Evolutionary conservation across 768 basidiomycete genomes (phyloP).

Genomic region (Mycena epipterygia): DNA sequence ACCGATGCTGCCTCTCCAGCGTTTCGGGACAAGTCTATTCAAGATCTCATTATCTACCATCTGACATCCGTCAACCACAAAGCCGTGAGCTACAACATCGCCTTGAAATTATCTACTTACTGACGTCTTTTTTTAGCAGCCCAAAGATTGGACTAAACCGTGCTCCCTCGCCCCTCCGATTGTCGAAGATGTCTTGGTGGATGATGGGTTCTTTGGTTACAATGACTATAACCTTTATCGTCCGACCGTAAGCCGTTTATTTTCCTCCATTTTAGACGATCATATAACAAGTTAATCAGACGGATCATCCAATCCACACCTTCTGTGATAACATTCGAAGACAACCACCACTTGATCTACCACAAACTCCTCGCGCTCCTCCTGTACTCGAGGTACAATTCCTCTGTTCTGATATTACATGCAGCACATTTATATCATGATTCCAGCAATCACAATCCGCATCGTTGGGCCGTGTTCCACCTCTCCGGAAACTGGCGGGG

Average conservation of each 20-base stretch:
- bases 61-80: neutral
- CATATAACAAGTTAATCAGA: slow-evolving; percentile 10
- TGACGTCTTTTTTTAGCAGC: neutral
- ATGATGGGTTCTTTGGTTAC: slow-evolving; percentile 26
- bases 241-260: slow-evolving; percentile 21
- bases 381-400: neutral
- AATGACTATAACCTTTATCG: slow-evolving; percentile 31
- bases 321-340: neutral
- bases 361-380: neutral
- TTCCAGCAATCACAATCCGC: too few species aligned
- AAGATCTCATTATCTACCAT: slow-evolving; percentile 15
- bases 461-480: neutral
- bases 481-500: neutral
- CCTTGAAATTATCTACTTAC: neutral
- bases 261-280: neutral
- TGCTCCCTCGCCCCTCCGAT: neutral
- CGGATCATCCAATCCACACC: slow-evolving; percentile 22
- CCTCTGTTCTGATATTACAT: too few species aligned
- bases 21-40: neutral
- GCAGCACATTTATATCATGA: neutral
- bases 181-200: neutral
- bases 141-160: neutral
- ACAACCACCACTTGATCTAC: neutral
- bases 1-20: neutral
- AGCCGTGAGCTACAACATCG: neutral